A percentile compares a stretch with the other conserved stretches of the same genome.
These are phyloP conservation scores for Acanthamoeba rhysodes DNA, from an alignment of 208 protist genomes.

Conservation along the genomic window DNA sequence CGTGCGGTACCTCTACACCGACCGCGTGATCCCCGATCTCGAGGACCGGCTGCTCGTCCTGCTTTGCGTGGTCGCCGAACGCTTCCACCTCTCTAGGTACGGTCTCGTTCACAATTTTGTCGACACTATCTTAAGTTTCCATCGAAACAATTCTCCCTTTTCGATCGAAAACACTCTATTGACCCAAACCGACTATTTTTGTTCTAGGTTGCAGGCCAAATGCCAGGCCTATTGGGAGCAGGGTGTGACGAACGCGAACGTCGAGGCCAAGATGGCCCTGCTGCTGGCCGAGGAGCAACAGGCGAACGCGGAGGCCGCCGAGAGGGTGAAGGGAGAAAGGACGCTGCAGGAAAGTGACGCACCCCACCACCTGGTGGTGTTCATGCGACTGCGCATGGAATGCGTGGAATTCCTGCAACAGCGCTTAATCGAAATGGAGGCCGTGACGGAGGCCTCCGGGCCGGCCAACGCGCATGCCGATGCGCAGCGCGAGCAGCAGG, in stretches of 20 bases:
- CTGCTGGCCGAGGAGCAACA: neutral
- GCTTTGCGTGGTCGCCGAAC: neutral
- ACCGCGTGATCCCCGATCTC: neutral
- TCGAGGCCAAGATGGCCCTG: neutral
- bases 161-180: no score
- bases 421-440: neutral
- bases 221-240: slow-evolving; percentile 42
- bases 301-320: neutral
- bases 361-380: neutral
- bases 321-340: neutral
- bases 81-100: neutral
- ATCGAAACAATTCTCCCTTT: no score
- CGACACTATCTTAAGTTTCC: no score
- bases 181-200: no score
- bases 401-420: neutral
- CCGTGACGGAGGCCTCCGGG: neutral
- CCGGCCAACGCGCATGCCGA: neutral
- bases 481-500: no score
- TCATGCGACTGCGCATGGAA: neutral
- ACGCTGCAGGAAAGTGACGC: neutral
- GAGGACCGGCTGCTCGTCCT: neutral
- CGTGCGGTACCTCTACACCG: slow-evolving; percentile 6
- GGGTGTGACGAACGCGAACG: neutral
- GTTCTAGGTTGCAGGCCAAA: slow-evolving; percentile 29
- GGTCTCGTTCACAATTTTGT: neutral